phyloP scores from a whole-genome alignment of 805 yeast species.

The Cyberlindnera xylosilytica region DNA sequence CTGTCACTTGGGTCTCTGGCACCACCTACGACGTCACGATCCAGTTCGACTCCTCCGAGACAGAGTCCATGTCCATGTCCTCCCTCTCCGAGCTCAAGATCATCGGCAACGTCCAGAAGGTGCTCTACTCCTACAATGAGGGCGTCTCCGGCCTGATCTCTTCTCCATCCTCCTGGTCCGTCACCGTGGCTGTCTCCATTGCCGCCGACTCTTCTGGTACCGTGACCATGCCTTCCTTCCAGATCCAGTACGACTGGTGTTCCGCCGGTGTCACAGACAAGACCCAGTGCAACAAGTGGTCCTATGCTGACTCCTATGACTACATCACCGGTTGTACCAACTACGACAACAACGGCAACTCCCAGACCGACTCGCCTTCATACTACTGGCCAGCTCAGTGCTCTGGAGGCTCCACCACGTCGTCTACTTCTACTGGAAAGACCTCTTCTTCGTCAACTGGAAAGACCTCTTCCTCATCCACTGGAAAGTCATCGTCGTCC shows the following conservation, averaged over 20 bases:
- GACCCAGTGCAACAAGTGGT: conserved; percentile 21
- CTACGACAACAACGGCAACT: conserved; percentile 20
- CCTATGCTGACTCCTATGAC: conserved; percentile 21
- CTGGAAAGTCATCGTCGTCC: too few relatives aligned
- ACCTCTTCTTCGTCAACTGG: too few relatives aligned
- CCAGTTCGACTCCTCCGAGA: conserved; percentile 8
- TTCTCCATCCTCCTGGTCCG: conserved; percentile 15
- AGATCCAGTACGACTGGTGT: conserved; percentile 28
- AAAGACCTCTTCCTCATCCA: too few relatives aligned
- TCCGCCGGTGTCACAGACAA: conserved; percentile 22
- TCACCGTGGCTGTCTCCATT: conserved; percentile 4
- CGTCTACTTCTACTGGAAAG: not conserved
- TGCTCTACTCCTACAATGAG: conserved; percentile 14
- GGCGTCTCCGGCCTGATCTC: conserved; percentile 5
- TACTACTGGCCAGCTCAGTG: conserved; percentile 25
- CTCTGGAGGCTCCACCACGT: conserved; percentile 16
- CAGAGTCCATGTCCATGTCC: conserved; percentile 9
- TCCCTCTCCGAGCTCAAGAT: conserved; percentile 21
- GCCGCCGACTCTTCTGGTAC: conserved; percentile 4
- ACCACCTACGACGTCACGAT: conserved; percentile 17
- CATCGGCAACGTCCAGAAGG: conserved; percentile 12
- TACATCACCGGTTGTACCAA: conserved; percentile 23
- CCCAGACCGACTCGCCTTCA: conserved; percentile 21
- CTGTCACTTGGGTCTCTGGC: conserved; percentile 15
- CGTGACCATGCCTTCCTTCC: conserved; percentile 15